phyloP scores from a whole-genome alignment of 148 eudicot genomes.

The Diospyros kaki region DNA sequence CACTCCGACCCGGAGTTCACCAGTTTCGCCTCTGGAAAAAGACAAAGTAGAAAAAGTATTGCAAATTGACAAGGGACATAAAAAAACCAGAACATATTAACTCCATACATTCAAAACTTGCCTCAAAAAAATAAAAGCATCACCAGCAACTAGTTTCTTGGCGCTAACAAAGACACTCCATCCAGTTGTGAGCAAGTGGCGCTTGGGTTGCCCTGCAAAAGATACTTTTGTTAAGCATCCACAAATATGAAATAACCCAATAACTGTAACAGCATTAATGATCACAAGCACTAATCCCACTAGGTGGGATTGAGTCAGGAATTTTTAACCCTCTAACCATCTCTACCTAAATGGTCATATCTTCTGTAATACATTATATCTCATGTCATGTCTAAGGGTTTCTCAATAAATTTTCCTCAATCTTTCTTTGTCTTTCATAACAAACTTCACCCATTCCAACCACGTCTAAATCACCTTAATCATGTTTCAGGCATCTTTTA shows the following conservation, averaged over 20 bases:
- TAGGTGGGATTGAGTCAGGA: too few relatives aligned
- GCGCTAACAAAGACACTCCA: constrained; percentile 99
- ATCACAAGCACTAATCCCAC: too few relatives aligned
- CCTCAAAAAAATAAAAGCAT: constrained; percentile 94
- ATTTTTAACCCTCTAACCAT: too few relatives aligned
- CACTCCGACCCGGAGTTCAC: constrained; percentile 91
- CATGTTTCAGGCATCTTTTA: too few relatives aligned
- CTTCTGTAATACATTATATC: too few relatives aligned
- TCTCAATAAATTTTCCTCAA: too few relatives aligned
- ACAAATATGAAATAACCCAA: background rate
- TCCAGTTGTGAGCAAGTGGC: constrained; percentile 93
- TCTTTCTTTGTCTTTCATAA: too few relatives aligned
- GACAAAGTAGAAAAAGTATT: background rate
- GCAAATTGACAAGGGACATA: background rate
- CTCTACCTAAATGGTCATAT: too few relatives aligned
- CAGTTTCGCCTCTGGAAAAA: constrained; percentile 68
- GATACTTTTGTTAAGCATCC: constrained; percentile 7
- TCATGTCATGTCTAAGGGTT: too few relatives aligned
- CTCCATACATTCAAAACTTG: constrained; percentile 15
- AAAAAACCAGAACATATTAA: background rate
- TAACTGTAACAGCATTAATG: too few relatives aligned
- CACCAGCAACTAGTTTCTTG: constrained; percentile 91
- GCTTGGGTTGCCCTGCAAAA: constrained; percentile 86
- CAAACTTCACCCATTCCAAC: too few relatives aligned
- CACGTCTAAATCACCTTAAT: too few relatives aligned